phyloP scores from a whole-genome alignment of 345 rosid genomes.

The Salix viminalis region DNA sequence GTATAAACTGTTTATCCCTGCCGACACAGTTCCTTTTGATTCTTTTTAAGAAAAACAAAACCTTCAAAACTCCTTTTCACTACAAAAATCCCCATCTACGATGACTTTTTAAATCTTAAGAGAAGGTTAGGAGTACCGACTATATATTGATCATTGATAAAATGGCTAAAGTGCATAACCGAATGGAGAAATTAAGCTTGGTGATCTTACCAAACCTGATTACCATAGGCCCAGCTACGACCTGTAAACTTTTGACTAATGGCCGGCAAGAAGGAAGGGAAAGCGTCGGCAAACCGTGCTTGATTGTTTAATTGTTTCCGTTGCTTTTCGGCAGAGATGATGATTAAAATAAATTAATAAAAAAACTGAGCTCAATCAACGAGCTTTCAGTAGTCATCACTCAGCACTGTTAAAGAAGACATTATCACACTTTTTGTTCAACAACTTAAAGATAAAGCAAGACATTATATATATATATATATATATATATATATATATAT shows the following conservation, averaged over 20 bases:
- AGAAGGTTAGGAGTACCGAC: neutral
- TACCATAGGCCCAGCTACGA: neutral
- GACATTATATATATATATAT: neutral
- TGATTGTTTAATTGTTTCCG: fast-evolving
- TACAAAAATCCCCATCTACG: too few species aligned
- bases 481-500: too few species aligned
- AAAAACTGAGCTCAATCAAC: neutral
- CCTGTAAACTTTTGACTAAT: neutral
- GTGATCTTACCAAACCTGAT: slow-evolving; percentile 5
- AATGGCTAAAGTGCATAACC: neutral
- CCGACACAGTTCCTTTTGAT: too few species aligned
- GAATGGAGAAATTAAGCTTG: neutral
- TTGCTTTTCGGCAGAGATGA: neutral
- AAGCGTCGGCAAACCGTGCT: neutral
- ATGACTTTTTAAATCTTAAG: neutral
- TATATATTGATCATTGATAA: neutral
- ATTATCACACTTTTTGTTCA: slow-evolving; percentile 4
- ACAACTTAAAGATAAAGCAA: neutral
- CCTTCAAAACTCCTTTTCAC: too few species aligned
- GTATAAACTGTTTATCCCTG: too few species aligned
- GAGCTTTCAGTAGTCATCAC: neutral
- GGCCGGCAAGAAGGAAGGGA: neutral
- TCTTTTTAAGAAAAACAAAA: too few species aligned
- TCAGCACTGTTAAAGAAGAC: slow-evolving; percentile 17
- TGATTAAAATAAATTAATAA: neutral